Evolutionary conservation across 352 stramenopile species (phyloP), one percentile per base, ranked within the genome.

Genomic region (Proteromonas lacertae): DNA sequence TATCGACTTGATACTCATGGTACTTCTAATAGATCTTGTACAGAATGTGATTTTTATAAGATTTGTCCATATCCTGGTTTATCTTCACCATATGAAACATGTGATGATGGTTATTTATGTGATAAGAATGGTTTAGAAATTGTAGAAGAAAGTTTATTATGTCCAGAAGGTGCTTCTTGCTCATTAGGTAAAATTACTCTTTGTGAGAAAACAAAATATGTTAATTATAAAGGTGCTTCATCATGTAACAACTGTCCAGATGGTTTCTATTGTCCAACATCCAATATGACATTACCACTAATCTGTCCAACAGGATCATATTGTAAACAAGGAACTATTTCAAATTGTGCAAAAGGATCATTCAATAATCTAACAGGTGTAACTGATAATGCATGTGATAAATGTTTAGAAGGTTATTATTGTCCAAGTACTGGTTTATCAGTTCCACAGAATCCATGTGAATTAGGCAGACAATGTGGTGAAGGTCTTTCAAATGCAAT

Each of bases 281-380:
- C 51, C 19, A 51, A 29, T 17, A 23, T 26, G 25, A 28, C 36
- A 8, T 36, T 39, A 40, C 36, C 4, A 5, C n/a, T 23, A 44
- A 35, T 32, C 10, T 32, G 7, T 24, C 19, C 19, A 25, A 25
- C 4, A 20, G 21, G n/a, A 44, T 40, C 29, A 30, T 62, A n/a
- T 40, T 49, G 64, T 24, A 64, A 65, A 0, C 56, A 72, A 6
- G 50, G 58, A 0, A 48, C 46, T 6, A 64, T 69, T 2, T 57
- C 77, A 17, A 59, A 64, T 0, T 90, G 75, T 41, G 70, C 69
- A 0, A 63, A 82, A 29, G 71, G 75, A 10, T 83, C 64, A 2
- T 90, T 74, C 42, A 57, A 68, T 5, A 80, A 79, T 34, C 46
- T 48, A 1, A 67, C 57, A 0, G 60, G 61, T 0, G 51, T 87